Evolutionary conservation across 2,329 filamentous ascomycete genomes (phyloP).

Genomic region (Arthrobotrys pseudoclavata): DNA sequence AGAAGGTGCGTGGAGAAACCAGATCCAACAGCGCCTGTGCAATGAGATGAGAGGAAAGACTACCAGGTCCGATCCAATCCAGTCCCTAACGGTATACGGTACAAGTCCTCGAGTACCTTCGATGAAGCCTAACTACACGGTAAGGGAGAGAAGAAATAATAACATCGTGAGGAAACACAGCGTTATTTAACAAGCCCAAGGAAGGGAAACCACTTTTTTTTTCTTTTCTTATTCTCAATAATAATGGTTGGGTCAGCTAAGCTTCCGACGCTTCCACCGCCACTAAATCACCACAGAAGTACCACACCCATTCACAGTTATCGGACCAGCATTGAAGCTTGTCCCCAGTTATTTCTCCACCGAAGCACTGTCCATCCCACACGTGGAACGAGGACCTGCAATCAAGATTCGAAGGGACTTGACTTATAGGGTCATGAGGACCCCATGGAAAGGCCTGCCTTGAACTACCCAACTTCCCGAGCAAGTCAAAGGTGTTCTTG

Average conservation of each 20-base stretch:
- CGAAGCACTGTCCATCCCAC: slow-evolving; percentile 18
- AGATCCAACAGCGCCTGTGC: slow-evolving; percentile 34
- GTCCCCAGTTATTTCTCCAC: slow-evolving; percentile 24
- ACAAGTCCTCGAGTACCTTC: neutral
- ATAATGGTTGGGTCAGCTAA: slow-evolving; percentile 20
- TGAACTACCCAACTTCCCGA: slow-evolving; percentile 23
- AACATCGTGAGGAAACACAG: neutral
- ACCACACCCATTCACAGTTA: slow-evolving; percentile 19
- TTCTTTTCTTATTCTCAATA: slow-evolving; percentile 7
- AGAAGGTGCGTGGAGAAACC: slow-evolving; percentile 28
- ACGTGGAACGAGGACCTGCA: slow-evolving; percentile 41
- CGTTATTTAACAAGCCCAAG: slow-evolving; percentile 24
- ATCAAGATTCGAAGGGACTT: neutral
- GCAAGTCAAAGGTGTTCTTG: slow-evolving; percentile 36
- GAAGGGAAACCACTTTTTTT: neutral
- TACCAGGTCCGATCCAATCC: slow-evolving; percentile 1
- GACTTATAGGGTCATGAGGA: slow-evolving; percentile 1
- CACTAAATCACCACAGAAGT: slow-evolving; percentile 6
- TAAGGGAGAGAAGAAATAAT: slow-evolving; percentile 5
- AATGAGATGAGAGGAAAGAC: neutral
- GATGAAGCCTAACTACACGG: neutral
- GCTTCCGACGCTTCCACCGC: slow-evolving; percentile 34
- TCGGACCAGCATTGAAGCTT: slow-evolving; percentile 14
- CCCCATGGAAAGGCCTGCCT: slow-evolving; percentile 36
- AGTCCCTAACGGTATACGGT: neutral